Base-by-base conservation (phyloP, 2,329 filamentous ascomycete species). In the Fusarium mangiferae region DNA sequence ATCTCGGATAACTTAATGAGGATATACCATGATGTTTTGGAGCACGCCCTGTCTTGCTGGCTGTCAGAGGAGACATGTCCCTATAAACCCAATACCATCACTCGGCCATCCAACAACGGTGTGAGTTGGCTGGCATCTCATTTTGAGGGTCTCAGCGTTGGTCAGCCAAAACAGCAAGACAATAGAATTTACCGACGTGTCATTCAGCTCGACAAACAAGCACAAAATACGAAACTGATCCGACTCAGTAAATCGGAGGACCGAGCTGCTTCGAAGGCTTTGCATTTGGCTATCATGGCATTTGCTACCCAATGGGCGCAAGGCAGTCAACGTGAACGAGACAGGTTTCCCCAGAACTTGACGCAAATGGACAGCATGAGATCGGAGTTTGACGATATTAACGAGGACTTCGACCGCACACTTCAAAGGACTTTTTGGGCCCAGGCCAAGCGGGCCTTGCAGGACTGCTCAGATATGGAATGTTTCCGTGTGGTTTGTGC, bases 21-120 rank as follows among this genome's bases (percentile, higher is more conserved):
- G 49, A 85, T 89, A 39, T 89, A 89, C 74, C 87, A 88, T 71
- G 86, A 89, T 69, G 87, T 86, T 36, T 81, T 88, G 70, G 87
- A 89, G 70, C 85, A 87, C 72, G 86, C 84, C 18, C 78, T 89
- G 12, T 85, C 86, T 4, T 89, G 87, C 74, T 89, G 87, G 87
- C 73, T 88, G 24, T 87, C 86, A 0, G 87, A 88, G 68, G 82
- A 83, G 52, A 88, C 86, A 6, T 89, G 87, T 61, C 87, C 87
- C 2, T 88, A 88, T 72, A 74, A 78, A 18, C 78, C 78, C 5
- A 70, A 68, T 36, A 68, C 73, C 6, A 68, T 77, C 30, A 63
- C 63, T 33, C 62, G 64, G 10, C 62, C 72, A n/a, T 71, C 69
- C n/a, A 74, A 76, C 18, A 78, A 78, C 48, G 76, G 76, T 20